Base-by-base conservation (phyloP, 208 protist species). In the Wallacemonas sp. region DNA sequence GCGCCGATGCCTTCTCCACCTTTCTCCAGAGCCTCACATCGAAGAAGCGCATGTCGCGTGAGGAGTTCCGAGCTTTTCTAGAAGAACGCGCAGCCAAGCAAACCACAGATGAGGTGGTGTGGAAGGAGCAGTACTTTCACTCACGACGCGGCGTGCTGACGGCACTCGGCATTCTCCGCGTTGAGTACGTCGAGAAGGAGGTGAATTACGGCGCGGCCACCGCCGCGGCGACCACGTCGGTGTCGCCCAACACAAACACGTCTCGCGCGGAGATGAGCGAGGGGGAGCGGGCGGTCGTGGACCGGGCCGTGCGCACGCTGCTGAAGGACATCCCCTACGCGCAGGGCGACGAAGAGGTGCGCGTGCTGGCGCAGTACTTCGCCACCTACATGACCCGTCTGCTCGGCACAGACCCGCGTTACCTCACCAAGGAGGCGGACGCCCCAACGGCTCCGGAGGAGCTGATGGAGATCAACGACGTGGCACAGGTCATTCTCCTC, bases 401-500 rank as follows among this genome's bases (percentile, higher is more conserved):
- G 5, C 64, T 74, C n/a, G 64, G 68, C 19, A 48, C 68, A 34
- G 48, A 62, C 12, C 39, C n/a, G 8, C 33, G 36, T 8, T 58
- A 66, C 48, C 16, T 62, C 26, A 39, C 38, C 3, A 65, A 74
- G 61, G 24, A 48, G 48, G 30, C 61, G 0, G 12, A 56, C n/a
- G 21, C 33, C 8, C 48, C 41, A 8, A 48, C 19, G n/a, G 19
- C 30, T n/a, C 30, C 52, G 19, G 52, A 58, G 52, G 52, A 58
- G 30, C 32, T 58, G 5, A 30, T 29, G 14, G 27, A 39, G 21
- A 3, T 49, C 27, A 65, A 56, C 21, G 78, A 72, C 47, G 69
- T 90, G n/a, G 85, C 87, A 34, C 90, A 95, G 56, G 76, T 95
- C 5, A 92, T 95, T 63, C 30, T 92, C 19, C 73, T 95, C 3